Evolutionary conservation across 164 flowering plant species (phyloP), one percentile per base, ranked within the genome.

Genomic region (Stephania japonica): DNA sequence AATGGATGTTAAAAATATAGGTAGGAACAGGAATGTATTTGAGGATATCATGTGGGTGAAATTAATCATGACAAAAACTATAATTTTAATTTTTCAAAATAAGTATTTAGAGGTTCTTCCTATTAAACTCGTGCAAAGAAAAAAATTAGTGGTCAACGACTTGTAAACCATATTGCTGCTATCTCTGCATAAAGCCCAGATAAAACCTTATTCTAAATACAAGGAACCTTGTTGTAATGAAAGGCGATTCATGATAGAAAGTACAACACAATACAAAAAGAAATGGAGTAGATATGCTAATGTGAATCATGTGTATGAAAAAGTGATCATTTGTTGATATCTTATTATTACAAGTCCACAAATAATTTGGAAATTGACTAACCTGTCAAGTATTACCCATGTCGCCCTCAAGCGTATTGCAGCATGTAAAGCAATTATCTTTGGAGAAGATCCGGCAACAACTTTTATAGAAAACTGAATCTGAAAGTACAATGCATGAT

Each of bases 341-440:
- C n/a, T 18, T 56, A 56, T 56, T 18, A n/a, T 56, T 23, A 56
- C 18, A 56, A 56, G 63, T 56, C n/a, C 23, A 68, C n/a, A 26
- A 41, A 56, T 42, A 26, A 19, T 21, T 38, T 50, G 61, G 7
- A 32, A 62, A 25, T 69, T 26, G 38, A 68, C 83, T 75, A 1
- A 87, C 94, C 90, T 88, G 82, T 88, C 94, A 66, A 90, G 90
- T 68, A 90, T 80, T 53, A 88, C 75, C 87, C 89, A 88, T 43
- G 92, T 87, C 65, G 92, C 87, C 62, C 62, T 61, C 7, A 79
- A 70, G 65, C 25, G 72, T 75, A 47, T 80, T 2, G 83, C 86
- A 61, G 82, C 86, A 61, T 75, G 69, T n/a, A 85, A 26, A 61
- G 89, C 89, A 66, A 80, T 81, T 42, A n/a, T 56, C 78, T 84